Evolutionary conservation across 2,329 filamentous ascomycete species (phyloP), one percentile per base, ranked within the genome.

Genomic region (Aspergillus texensis): DNA sequence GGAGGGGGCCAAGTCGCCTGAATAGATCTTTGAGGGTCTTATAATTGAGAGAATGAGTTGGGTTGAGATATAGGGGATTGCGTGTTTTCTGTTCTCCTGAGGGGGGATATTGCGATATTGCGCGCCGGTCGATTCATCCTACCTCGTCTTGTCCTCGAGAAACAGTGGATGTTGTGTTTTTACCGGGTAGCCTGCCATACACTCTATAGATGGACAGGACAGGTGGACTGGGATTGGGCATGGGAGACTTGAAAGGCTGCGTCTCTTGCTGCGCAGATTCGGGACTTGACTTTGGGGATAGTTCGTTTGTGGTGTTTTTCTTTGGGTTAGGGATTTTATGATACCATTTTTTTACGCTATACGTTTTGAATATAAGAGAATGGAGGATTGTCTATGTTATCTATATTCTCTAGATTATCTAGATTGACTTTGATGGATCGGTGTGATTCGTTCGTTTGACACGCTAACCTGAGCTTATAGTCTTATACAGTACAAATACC

Each of bases 1-100:
- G 26, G 89, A 91, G 74, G 74, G 73, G 8, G 68, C 67, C 8
- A 75, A 72, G 41, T 70, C 73, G 39, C 68, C 69, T 30, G 71
- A 72, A 62, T 72, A 71, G 34, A 58, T 34, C 8, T 3, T n/a
- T 16, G n/a, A 12, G 28, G n/a, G 26, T 9, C 1, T 11, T 14
- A 28, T 16, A 5, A 5, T 12, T 12, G n/a, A 6, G 46, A 12
- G 41, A 58, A 26, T 54, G 9, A 8, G 16, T 26, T 26, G 30
- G 12, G 21, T 16, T 16, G 11, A 12, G 19, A 14, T 36, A 10
- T 12, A 11, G 34, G 16, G 14, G 28, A 32, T 53, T 8, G 8
- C 21, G 11, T 19, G 5, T 28, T 28, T 28, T 28, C 6, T 8
- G 26, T 1, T 21, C 11, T 5, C 14, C 2, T 16, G 14, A 36